phyloP scores from a whole-genome alignment of 1,284 basidiomycete genomes.

The Cronartium quercuum region DNA sequence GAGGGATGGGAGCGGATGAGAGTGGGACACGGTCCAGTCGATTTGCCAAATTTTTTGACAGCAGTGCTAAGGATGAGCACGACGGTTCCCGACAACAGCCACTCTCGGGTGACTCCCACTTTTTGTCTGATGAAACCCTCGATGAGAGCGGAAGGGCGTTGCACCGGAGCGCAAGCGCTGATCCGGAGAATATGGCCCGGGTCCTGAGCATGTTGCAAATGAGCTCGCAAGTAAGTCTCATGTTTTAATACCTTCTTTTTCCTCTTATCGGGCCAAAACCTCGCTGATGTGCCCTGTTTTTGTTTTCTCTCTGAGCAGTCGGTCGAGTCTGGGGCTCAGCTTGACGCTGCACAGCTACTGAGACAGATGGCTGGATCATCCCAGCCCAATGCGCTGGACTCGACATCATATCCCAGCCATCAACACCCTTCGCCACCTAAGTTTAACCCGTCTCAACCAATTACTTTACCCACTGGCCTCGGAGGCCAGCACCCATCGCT shows the following conservation, averaged over 20 bases:
- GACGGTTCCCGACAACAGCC: background rate
- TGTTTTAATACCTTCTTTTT: background rate
- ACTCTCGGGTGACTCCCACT: slow-evolving; percentile 6
- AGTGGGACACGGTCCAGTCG: slow-evolving; percentile 20
- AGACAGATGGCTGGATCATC: background rate
- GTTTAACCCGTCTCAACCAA: background rate
- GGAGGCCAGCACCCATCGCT: background rate
- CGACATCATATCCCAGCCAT: background rate
- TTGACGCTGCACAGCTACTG: background rate
- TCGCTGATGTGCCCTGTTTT: background rate
- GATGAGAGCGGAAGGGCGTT: background rate
- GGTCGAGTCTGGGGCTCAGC: slow-evolving; percentile 5
- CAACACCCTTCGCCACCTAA: background rate
- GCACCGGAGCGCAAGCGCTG: slow-evolving; percentile 15
- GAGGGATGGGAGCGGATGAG: background rate
- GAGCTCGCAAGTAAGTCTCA: slow-evolving; percentile 33
- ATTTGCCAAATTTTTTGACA: slow-evolving; percentile 39
- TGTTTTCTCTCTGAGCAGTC: background rate
- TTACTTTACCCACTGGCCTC: background rate
- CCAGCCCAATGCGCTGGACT: background rate
- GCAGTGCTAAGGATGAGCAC: slow-evolving; percentile 4
- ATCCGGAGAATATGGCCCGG: slow-evolving; percentile 39
- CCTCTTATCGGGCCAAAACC: background rate
- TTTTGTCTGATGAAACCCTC: background rate
- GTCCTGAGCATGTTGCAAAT: slow-evolving; percentile 39